These are phyloP conservation scores for Pelargonium cotyledonis DNA, from an alignment of 441 rosid genomes.

Conservation along the genomic window DNA sequence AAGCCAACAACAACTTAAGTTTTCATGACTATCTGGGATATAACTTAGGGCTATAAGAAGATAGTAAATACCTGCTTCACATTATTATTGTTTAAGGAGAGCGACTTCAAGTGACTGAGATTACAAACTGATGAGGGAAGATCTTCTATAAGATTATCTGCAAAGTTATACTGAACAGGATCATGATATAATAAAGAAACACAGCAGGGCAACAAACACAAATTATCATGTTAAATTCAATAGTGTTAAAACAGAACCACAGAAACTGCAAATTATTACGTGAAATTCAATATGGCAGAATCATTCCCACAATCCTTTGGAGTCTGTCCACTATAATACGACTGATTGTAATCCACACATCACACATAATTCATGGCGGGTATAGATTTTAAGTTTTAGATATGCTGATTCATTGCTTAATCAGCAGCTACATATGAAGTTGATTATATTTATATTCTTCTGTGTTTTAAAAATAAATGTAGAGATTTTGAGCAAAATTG, in stretches of 20 bases:
- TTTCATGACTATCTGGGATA: not conserved
- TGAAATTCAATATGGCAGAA: not conserved
- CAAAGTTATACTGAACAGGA: conserved; percentile 26
- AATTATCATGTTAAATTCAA: not conserved
- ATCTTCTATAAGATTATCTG: conserved; percentile 74
- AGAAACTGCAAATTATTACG: no score
- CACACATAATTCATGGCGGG: not conserved
- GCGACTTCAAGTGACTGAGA: conserved; percentile 71
- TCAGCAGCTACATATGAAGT: not conserved
- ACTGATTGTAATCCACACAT: not conserved
- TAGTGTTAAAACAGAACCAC: not conserved
- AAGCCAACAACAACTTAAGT: not conserved
- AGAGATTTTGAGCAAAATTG: not conserved
- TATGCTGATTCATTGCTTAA: not conserved
- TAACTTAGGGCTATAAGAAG: not conserved
- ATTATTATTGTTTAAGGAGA: conserved; percentile 61
- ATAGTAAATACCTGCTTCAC: conserved; percentile 51
- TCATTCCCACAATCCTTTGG: not conserved
- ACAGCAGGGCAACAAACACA: not conserved
- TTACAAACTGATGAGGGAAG: conserved; percentile 75
- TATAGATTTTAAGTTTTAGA: not conserved
- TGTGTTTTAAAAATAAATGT: not conserved
- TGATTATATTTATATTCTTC: not conserved
- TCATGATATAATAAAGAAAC: not conserved
- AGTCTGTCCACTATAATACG: not conserved